Base-by-base conservation (phyloP, 75 land plant species). In the Pinus taeda region DNA sequence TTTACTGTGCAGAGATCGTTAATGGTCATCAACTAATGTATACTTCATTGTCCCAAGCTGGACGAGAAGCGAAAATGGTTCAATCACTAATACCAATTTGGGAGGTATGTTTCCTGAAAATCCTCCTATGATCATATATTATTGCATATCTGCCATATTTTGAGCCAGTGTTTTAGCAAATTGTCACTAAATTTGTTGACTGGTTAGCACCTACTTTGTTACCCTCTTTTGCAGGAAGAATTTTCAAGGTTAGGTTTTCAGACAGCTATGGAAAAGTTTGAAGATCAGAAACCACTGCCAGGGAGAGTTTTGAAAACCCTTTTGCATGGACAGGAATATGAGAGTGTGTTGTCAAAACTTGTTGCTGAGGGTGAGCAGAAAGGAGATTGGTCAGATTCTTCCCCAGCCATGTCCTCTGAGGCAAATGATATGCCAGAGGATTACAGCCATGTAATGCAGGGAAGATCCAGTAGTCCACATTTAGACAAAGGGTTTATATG, bases 11-110 rank as follows among this genome's bases (percentile, higher is more conserved):
- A 97, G 99, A 89, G 12, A 95, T 97, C 33, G 63, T 97, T 21
- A 97, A 97, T 78, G 84, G 87, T 85, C 86, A 86, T 37, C 89
- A 74, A 57, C 86, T 85, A 79, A 59, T 85, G 73, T 95, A 85
- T 59, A 79, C 88, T 79, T 88, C 99, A 60, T 79, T 95, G 58
- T 90, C 91, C 57, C 96, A 90, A 75, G 82, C 87, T 58, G 75
- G 73, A 71, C 77, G 92, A 37, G 93, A 89, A 57, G 88, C 85
- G 73, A 97, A 85, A 78, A 87, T 95, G 98, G 99, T 97, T 75
- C 98, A 93, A 74, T 97, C 99, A 56, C 85, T 97, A 4, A 72
- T 91, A 57, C 95, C 98, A 53, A 97, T 97, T 63, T 97, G 99
- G 99, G 93, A 97, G 92, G 99, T 95, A 29, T 77, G 86, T 61